Evolutionary conservation across 805 yeast genomes (phyloP).

Genomic region (Ogataea glucozyma): DNA sequence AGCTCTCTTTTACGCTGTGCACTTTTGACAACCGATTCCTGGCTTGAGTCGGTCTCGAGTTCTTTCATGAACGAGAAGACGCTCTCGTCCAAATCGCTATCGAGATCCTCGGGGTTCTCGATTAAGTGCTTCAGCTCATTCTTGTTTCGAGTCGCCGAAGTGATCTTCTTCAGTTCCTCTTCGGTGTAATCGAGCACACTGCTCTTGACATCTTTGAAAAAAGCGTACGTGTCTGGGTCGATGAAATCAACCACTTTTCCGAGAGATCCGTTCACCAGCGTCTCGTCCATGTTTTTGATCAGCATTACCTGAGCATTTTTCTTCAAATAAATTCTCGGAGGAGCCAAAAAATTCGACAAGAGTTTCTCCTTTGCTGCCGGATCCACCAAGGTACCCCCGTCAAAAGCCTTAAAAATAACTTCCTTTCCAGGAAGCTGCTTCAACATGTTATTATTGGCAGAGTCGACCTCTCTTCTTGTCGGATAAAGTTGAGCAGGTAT

Average conservation of each 20-base stretch:
- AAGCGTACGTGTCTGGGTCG: conserved; percentile 50
- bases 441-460: conserved; percentile 58
- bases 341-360: conserved; percentile 62
- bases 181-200: conserved; percentile 19
- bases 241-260: conserved; percentile 57
- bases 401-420: conserved; percentile 49
- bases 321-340: conserved; percentile 55
- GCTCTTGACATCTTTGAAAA: conserved; percentile 33
- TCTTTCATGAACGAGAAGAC: conserved; percentile 50
- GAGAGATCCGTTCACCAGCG: conserved; percentile 74
- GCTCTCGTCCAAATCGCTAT: conserved; percentile 41
- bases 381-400: conserved; percentile 51
- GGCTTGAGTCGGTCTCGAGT: conserved; percentile 7
- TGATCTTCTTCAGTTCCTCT: conserved; percentile 23
- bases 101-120: conserved; percentile 24
- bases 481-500: conserved; percentile 76
- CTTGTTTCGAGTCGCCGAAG: conserved; percentile 19
- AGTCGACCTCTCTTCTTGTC: conserved; percentile 69
- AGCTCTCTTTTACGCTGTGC: conserved; percentile 50
- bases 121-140: conserved; percentile 14
- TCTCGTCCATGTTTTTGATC: conserved; percentile 70
- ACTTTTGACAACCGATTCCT: conserved; percentile 31
- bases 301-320: conserved; percentile 83
- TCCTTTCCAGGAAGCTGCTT: conserved; percentile 44
- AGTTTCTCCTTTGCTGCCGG: conserved; percentile 44